Evolutionary conservation across 495 filamentous ascomycete genomes (phyloP), one percentile per base, ranked within the genome.

Genomic region (Terfezia claveryi): DNA sequence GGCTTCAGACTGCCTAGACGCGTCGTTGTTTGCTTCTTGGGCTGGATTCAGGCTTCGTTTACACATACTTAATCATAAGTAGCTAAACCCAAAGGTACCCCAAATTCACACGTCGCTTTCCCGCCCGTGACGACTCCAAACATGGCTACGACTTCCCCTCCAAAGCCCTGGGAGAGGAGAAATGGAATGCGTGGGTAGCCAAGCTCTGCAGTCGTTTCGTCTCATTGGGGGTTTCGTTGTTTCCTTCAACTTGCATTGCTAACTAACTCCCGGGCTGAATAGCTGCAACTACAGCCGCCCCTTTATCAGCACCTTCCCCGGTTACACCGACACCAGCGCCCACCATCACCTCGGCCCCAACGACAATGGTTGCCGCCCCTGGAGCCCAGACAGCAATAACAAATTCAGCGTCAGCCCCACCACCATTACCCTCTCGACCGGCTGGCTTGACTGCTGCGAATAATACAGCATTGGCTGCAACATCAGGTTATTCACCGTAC

Each of bases 91-190:
- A 32, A 32, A 32, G 27, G 27, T 32, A 32, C 27, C 27, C 27
- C 27, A 2, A 20, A 20, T 20, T 20, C 20, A 20, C 20, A 20
- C 20, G 20, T 20, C 20, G 20, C 20, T 20, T 20, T 20, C 20
- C 20, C 38, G 38, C 38, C 10, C 38, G 16, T 16, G 16, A 16
- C 12, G 41, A 51, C 50, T 53, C 23, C 53, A 55, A 50, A 54
- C 38, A 62, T 68, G 57, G 66, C 63, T 54, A 56, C 71, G 72
- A 77, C 79, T 59, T 89, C 88, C 70, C 89, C 89, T 61, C 89
- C 89, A 38, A 96, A 96, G 70, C 89, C 89, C 17, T 96, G 89
- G 89, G 89, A 96, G 70, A 78, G 80, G 67, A 75, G 77, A 55
- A 82, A 85, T 67, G 66, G 74, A 57, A 70, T 76, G 61, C 68